Evolutionary conservation across 1,284 basidiomycete genomes (phyloP), one percentile per base, ranked within the genome.

Genomic region (Farysia itapuensis): DNA sequence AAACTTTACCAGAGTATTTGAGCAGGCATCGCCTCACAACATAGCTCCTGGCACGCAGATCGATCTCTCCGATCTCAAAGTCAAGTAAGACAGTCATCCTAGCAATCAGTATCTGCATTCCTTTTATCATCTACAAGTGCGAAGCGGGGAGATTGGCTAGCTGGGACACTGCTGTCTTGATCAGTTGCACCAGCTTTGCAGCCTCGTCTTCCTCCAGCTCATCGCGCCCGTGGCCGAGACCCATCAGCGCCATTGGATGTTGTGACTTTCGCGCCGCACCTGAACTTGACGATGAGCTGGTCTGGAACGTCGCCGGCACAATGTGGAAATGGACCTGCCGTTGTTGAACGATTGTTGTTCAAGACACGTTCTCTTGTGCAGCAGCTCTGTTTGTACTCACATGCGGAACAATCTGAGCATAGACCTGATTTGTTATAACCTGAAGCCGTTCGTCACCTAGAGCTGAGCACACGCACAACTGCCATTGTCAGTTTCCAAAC

Each of bases 391-490:
- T n/a, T n/a, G n/a, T 20, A 78, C 83, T 47, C 54, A 87, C 86
- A 78, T 89, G 87, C n/a, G 83, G 84, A 3, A 89, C 86, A 5
- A 85, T 85, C 68, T 89, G 86, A 0, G 85, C 86, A 66, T 89
- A 88, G 72, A 88, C 86, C 74, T 89, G 86, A 45, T 73, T 68
- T 2, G 66, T 61, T 34, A 63, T 58, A 18, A 66, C 59, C n/a
- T 69, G 66, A 32, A 69, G 15, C n/a, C 66, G 32, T 19, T 69
- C 66, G 21, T 69, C 66, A n/a, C 42, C 53, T 8, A 69, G 41
- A 1, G 59, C 66, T 64, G 39, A 18, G n/a, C n/a, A n/a, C n/a
- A n/a, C n/a, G n/a, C n/a, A n/a, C 26, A 28, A 28, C 9, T 9
- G 26, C 9, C 9, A 28, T 9, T 28, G 26, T 28, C 26, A 28